A percentile compares a stretch with the other conserved stretches of the same genome.
phyloP scores from a whole-genome alignment of 495 filamentous ascomycete genomes.

The Podospora comata region DNA sequence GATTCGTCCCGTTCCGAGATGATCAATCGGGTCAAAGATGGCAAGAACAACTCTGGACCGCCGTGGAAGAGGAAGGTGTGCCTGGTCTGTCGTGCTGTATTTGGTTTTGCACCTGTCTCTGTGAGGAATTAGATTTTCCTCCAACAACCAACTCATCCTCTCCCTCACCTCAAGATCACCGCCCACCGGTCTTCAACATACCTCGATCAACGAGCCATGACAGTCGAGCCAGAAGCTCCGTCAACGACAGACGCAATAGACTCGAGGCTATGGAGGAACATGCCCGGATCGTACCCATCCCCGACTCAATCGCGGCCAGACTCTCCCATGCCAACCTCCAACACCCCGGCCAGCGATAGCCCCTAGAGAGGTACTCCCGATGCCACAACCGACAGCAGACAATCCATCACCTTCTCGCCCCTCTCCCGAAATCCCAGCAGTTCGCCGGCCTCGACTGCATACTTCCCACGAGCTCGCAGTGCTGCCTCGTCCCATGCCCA shows the following conservation, averaged over 20 bases:
- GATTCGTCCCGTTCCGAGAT: constrained; percentile 7
- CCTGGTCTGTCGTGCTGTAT: background rate
- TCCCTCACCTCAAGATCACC: background rate
- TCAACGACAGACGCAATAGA: background rate
- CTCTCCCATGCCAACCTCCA: background rate
- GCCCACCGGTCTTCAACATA: background rate
- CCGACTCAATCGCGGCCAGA: background rate
- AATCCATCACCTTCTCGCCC: background rate
- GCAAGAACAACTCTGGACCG: background rate
- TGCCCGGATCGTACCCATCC: background rate
- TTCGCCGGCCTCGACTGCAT: background rate
- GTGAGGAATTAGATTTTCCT: background rate
- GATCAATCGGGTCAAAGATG: background rate
- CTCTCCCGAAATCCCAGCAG: background rate
- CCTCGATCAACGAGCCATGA: background rate
- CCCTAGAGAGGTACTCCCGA: background rate
- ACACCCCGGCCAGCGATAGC: background rate
- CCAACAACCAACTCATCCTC: background rate
- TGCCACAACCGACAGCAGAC: background rate
- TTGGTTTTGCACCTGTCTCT: background rate
- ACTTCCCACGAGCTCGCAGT: background rate
- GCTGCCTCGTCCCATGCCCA: background rate
- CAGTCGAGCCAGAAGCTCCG: background rate
- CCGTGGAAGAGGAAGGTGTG: background rate
- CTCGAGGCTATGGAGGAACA: background rate